phyloP scores from a whole-genome alignment of 1,284 basidiomycete genomes.

The Sporisorium sorghi region DNA sequence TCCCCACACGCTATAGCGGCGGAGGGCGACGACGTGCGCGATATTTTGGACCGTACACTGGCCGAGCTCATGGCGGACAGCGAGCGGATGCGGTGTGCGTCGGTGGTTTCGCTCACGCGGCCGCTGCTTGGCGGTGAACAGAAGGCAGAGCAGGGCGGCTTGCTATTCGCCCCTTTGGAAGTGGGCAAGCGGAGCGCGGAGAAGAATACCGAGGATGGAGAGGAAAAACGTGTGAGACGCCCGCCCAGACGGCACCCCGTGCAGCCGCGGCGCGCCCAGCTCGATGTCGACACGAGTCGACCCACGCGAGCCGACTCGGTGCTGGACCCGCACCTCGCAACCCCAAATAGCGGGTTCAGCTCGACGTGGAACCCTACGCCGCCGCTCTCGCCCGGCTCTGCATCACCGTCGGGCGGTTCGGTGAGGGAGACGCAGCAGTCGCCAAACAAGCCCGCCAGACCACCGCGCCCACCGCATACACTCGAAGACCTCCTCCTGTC shows the following conservation, averaged over 20 bases:
- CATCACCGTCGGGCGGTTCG: neutral
- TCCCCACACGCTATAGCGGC: neutral
- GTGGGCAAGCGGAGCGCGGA: neutral
- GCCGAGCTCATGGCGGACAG: neutral
- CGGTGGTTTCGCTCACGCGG: neutral
- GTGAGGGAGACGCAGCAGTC: too few species aligned
- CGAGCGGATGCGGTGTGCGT: neutral
- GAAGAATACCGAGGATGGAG: neutral
- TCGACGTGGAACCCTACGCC: neutral
- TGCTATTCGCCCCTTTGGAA: neutral
- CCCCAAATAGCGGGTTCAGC: neutral
- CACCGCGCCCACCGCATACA: constrained; percentile 16
- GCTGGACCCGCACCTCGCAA: neutral
- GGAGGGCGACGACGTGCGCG: too few species aligned
- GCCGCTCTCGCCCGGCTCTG: neutral
- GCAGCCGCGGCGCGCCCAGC: neutral
- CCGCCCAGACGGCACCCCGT: neutral
- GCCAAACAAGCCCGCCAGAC: neutral
- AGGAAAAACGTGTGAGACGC: too few species aligned
- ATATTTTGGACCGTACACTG: neutral
- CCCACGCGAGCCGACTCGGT: neutral
- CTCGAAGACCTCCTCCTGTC: constrained; percentile 22
- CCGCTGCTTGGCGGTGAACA: neutral
- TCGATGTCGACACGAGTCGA: neutral
- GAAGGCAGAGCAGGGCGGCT: neutral